These are phyloP conservation scores for Sugiyamaella qingdaonensis DNA, from an alignment of 805 yeast genomes.

Conservation along the genomic window DNA sequence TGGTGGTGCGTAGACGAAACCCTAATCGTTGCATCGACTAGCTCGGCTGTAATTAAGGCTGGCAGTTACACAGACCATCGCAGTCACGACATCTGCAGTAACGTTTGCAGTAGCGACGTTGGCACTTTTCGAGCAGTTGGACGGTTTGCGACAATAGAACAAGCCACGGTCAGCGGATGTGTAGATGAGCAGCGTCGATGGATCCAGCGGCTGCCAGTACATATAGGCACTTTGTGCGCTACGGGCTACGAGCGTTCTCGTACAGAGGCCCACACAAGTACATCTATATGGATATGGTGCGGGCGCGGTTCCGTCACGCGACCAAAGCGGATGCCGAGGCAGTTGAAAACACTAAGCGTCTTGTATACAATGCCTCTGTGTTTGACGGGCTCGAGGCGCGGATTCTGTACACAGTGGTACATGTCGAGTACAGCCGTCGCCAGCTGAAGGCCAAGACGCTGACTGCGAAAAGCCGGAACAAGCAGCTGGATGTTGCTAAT, in stretches of 20 bases:
- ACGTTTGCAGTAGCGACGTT: too few species aligned
- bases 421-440: constrained; percentile 15
- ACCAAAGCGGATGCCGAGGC: not conserved
- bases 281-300: constrained; percentile 4
- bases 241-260: constrained; percentile 16
- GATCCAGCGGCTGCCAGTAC: constrained; percentile 1
- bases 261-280: constrained; percentile 17
- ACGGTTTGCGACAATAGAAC: too few species aligned
- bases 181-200: not conserved
- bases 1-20: too few species aligned
- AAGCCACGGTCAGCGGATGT: too few species aligned
- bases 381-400: constrained; percentile 15
- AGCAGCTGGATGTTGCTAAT: constrained; percentile 32
- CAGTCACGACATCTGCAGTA: too few species aligned
- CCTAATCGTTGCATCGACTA: too few species aligned
- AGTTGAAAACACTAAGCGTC: constrained; percentile 16
- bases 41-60: too few species aligned
- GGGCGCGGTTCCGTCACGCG: constrained; percentile 10
- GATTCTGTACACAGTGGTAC: constrained; percentile 15
- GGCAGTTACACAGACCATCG: too few species aligned
- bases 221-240: constrained; percentile 14
- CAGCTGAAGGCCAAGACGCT: constrained; percentile 8
- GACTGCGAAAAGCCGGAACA: constrained; percentile 30
- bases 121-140: too few species aligned
- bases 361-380: constrained; percentile 17